Conservation (phyloP, 140 eudicot genomes). For the Anethum foeniculum region DNA sequence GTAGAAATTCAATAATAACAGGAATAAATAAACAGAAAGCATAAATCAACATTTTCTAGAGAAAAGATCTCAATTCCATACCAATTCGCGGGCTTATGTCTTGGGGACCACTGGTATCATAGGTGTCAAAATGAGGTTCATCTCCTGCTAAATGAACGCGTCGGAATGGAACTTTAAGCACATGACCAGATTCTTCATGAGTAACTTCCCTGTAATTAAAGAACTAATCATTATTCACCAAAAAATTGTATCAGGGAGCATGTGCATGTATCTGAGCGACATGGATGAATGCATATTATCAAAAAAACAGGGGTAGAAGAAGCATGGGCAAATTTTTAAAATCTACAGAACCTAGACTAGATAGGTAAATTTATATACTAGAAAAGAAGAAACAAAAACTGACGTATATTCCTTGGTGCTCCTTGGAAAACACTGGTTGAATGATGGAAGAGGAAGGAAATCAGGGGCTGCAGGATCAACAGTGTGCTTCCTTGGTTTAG, state of each 20-base stretch:
- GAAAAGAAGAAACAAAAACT: background rate
- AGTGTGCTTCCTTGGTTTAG: conserved; percentile 61
- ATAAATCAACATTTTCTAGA: background rate
- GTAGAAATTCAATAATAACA: background rate
- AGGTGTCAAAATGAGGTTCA: conserved; percentile 90
- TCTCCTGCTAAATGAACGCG: conserved; percentile 93
- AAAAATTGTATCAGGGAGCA: conserved; percentile 1
- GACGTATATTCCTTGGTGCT: conserved; percentile 84
- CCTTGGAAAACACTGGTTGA: conserved; percentile 86
- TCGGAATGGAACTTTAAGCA: conserved; percentile 90
- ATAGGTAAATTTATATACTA: background rate
- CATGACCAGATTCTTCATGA: conserved; percentile 74
- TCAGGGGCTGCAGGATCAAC: conserved; percentile 91
- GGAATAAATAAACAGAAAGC: background rate
- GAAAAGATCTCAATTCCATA: conserved; percentile 17
- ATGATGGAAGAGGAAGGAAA: conserved; percentile 92
- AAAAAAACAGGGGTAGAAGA: background rate
- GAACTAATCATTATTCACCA: background rate
- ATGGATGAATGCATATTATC: background rate
- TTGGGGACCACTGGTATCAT: conserved; percentile 99
- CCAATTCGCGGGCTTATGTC: conserved; percentile 76
- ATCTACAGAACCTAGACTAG: background rate
- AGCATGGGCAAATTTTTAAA: background rate
- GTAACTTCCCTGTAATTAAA: conserved; percentile 59
- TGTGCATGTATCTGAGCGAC: background rate